Percentiles rank a stretch among this genome's conserved stretches.
Evolutionary conservation across 148 eudicot genomes (phyloP).

Genomic region (Camellia lanceoleosa): DNA sequence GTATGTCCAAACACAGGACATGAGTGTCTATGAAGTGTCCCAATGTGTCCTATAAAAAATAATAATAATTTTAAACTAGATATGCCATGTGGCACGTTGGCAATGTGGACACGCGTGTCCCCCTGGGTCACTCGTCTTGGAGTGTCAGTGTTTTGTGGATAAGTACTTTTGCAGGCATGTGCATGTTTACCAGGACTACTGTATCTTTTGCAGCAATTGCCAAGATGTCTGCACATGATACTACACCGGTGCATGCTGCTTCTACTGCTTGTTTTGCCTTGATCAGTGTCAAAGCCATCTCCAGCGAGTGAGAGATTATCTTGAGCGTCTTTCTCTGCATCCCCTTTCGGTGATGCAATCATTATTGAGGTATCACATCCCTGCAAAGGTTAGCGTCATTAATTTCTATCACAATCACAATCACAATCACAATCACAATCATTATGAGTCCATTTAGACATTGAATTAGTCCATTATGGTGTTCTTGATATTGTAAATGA

Average conservation of each 20-base stretch:
- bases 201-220: conserved; percentile 75
- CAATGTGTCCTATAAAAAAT: too few relatives aligned
- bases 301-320: conserved; percentile 71
- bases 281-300: conserved; percentile 75
- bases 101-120: not conserved
- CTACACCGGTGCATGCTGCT: conserved; percentile 66
- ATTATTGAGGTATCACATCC: conserved; percentile 85
- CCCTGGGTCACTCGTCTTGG: not conserved
- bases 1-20: too few relatives aligned
- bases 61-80: too few relatives aligned
- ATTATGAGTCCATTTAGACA: not conserved
- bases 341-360: conserved; percentile 55
- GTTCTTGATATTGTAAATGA: not conserved
- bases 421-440: not conserved
- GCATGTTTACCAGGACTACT: conserved; percentile 51
- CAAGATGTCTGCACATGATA: conserved; percentile 83
- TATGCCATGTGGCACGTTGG: too few relatives aligned
- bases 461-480: not conserved
- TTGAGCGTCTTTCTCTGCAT: conserved; percentile 70
- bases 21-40: too few relatives aligned
- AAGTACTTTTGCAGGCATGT: not conserved
- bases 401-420: not conserved
- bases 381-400: conserved; percentile 27
- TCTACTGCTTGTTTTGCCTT: conserved; percentile 81
- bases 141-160: not conserved